A percentile compares a stretch with the other conserved stretches of the same genome.
These are phyloP conservation scores for Fragaria nilgerrensis DNA, from an alignment of 306 rosid genomes.

Conservation along the genomic window DNA sequence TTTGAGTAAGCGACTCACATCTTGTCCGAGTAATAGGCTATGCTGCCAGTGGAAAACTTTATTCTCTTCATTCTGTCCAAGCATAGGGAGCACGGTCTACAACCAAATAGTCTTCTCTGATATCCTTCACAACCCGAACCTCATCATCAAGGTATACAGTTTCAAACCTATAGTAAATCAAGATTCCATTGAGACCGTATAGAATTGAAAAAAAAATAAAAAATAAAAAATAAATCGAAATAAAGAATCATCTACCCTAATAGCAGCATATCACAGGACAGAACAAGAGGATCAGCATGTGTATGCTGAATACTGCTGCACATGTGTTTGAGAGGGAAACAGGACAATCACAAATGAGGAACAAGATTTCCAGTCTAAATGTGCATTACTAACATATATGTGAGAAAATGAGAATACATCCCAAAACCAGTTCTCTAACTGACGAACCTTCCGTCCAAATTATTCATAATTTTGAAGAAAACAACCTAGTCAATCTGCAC, in stretches of 20 bases:
- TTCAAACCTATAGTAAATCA: conserved; percentile 61
- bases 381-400: not conserved
- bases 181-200: conserved; percentile 9
- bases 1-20: conserved; percentile 17
- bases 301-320: not conserved
- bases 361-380: not conserved
- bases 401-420: not conserved
- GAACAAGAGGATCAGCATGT: not conserved
- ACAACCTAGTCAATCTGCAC: not conserved
- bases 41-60: not conserved
- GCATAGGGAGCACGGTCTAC: conserved; percentile 70
- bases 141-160: conserved; percentile 68
- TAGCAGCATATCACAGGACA: not conserved
- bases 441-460: not conserved
- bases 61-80: conserved; percentile 64
- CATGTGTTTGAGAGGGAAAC: not conserved
- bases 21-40: not conserved
- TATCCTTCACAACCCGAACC: conserved; percentile 77
- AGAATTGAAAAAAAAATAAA: conserved; percentile 10
- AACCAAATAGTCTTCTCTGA: conserved; percentile 80
- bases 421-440: not conserved
- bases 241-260: not conserved
- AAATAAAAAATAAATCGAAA: not conserved
- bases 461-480: not conserved
- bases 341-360: not conserved